Evolutionary conservation across 805 yeast species (phyloP).

Genomic region (Yamadazyma paraphyllophila): DNA sequence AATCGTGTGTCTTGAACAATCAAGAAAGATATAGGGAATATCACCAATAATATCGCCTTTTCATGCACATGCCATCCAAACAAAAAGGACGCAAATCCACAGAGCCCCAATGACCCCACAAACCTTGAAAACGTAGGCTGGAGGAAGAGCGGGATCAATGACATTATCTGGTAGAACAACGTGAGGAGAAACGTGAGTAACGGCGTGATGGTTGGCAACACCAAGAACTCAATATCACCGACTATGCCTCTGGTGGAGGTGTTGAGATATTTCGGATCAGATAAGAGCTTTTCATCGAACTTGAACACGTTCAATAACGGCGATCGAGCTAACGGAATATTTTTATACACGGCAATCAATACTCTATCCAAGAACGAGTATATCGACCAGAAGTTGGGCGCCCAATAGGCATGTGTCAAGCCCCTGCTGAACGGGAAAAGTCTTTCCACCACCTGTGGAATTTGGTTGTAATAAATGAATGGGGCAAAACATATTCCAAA

Average conservation of each 20-base stretch:
- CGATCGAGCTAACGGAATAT: constrained; percentile 30
- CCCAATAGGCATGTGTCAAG: constrained; percentile 98
- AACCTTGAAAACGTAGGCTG: constrained; percentile 78
- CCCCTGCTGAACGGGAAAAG: constrained; percentile 94
- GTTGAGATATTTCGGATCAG: constrained; percentile 27
- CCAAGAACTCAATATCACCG: constrained; percentile 80
- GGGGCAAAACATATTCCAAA: constrained; percentile 77
- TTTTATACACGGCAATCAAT: constrained; percentile 46
- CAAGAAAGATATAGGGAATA: constrained; percentile 82
- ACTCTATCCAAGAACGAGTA: constrained; percentile 81
- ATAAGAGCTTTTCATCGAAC: constrained; percentile 43
- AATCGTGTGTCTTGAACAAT: constrained; percentile 70
- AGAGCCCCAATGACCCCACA: constrained; percentile 78
- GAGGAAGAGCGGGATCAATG: constrained; percentile 64
- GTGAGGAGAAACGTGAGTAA: constrained; percentile 74
- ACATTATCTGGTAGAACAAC: constrained; percentile 77
- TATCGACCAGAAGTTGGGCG: constrained; percentile 96
- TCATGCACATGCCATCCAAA: constrained; percentile 99
- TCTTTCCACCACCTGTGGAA: constrained; percentile 64
- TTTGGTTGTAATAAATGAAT: constrained; percentile 57
- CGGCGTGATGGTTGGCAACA: constrained; percentile 81
- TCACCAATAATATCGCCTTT: constrained; percentile 87
- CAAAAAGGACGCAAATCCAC: constrained; percentile 86
- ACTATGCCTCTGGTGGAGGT: constrained; percentile 79
- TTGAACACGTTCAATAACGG: constrained; percentile 38